Evolutionary conservation across 345 rosid genomes (phyloP).

Genomic region (Bretschneidera sinensis): DNA sequence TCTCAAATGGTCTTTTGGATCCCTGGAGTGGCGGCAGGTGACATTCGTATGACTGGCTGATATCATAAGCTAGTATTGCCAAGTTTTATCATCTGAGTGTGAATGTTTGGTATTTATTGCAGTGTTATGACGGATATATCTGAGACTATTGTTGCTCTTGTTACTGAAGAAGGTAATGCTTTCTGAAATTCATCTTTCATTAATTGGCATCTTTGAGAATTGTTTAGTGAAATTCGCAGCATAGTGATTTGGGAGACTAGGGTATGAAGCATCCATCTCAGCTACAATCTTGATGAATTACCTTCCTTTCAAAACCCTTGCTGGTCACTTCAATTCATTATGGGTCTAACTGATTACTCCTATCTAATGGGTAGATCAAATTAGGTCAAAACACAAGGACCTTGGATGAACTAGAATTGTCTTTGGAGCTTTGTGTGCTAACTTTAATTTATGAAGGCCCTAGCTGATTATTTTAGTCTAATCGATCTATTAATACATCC

Average conservation of each 20-base stretch:
- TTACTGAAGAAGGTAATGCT: conserved; percentile 76
- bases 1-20: conserved; percentile 90
- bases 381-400: too few species aligned
- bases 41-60: conserved; percentile 8
- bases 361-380: too few species aligned
- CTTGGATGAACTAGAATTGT: too few species aligned
- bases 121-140: conserved; percentile 83
- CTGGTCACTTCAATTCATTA: too few species aligned
- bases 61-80: not conserved
- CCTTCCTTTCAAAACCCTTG: too few species aligned
- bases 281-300: too few species aligned
- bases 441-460: too few species aligned
- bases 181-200: conserved; percentile 12
- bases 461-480: too few species aligned
- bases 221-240: not conserved
- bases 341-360: too few species aligned
- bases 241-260: not conserved
- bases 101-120: conserved; percentile 26
- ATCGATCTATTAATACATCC: too few species aligned
- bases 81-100: conserved; percentile 5
- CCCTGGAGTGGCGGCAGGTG: conserved; percentile 99
- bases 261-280: not conserved
- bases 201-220: not conserved
- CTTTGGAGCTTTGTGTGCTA: too few species aligned
- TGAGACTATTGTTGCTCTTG: conserved; percentile 68